These are phyloP conservation scores for Lenwebbia sp. DNA, from an alignment of 345 rosid species.

Conservation along the genomic window DNA sequence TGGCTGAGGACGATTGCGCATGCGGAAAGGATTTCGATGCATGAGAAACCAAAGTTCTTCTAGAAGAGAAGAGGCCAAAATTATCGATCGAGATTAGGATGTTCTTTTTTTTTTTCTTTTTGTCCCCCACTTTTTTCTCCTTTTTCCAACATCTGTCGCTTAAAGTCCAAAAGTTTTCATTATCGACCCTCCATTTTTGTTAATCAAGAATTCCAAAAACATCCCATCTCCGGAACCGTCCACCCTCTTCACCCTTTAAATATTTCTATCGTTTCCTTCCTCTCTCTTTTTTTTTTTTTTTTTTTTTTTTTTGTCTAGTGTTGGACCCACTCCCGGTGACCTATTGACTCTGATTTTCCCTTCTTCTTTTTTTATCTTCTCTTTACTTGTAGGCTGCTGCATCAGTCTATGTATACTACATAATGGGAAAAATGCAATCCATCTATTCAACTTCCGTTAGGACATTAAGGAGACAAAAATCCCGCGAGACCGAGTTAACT, in stretches of 20 bases:
- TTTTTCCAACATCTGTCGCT: neutral
- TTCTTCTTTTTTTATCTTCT: neutral
- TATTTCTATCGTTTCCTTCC: neutral
- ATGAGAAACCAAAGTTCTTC: neutral
- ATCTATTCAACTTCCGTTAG: neutral
- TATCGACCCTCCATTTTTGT: neutral
- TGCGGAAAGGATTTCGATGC: neutral
- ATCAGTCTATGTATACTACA: neutral
- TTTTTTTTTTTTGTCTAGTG: no score
- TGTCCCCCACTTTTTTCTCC: neutral
- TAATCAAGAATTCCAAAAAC: neutral
- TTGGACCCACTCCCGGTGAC: neutral
- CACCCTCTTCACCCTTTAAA: neutral
- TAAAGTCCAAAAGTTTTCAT: neutral
- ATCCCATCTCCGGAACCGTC: neutral
- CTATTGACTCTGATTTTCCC: neutral
- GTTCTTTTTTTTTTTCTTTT: no score
- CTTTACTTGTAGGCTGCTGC: neutral
- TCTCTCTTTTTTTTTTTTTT: no score
- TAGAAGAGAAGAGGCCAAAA: neutral
- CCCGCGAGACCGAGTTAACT: no score
- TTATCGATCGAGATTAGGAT: neutral
- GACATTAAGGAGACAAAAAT: neutral
- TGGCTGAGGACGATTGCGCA: neutral
- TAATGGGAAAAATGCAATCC: neutral